These are phyloP conservation scores for Chlamydomonas urium DNA, from an alignment of 139 green algal genomes.

Conservation along the genomic window DNA sequence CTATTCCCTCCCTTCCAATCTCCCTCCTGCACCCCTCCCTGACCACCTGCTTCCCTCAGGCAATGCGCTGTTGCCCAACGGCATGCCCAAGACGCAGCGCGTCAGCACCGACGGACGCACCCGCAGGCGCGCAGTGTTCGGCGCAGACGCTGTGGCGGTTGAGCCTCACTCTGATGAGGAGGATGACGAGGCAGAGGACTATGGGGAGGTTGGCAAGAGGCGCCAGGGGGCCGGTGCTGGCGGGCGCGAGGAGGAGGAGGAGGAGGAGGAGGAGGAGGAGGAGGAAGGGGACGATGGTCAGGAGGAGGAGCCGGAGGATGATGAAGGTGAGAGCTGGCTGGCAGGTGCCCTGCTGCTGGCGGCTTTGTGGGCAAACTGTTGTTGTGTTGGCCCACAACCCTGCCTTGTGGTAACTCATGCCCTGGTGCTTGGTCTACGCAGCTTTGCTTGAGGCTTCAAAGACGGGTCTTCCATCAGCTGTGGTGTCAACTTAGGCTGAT, in stretches of 20 bases:
- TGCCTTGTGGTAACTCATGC: too few relatives aligned
- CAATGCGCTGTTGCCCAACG: slow-evolving; percentile 4
- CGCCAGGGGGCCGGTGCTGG: slow-evolving; percentile 6
- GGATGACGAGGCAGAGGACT: slow-evolving; percentile 39
- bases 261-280: slow-evolving; percentile 43
- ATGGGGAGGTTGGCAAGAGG: slow-evolving; percentile 14
- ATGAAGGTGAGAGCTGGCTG: background rate
- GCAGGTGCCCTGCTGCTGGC: too few relatives aligned
- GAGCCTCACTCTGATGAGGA: slow-evolving; percentile 7
- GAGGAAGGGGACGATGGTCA: slow-evolving; percentile 20
- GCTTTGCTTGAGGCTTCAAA: too few relatives aligned
- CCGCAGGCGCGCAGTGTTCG: slow-evolving; percentile 42
- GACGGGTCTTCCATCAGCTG: too few relatives aligned
- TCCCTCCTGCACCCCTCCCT: too few relatives aligned
- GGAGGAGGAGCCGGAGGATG: background rate
- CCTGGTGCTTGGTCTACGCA: too few relatives aligned
- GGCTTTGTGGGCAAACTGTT: too few relatives aligned
- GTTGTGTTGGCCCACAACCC: too few relatives aligned
- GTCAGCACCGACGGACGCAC: slow-evolving; percentile 35
- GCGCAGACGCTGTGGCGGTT: background rate
- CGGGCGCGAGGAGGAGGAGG: slow-evolving; percentile 8
- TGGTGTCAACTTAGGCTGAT: too few relatives aligned
- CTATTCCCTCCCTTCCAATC: too few relatives aligned
- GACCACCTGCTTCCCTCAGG: too few relatives aligned
- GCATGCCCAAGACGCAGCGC: slow-evolving; percentile 14